A percentile compares a stretch with the other conserved stretches of the same genome.
Evolutionary conservation across 2,329 filamentous ascomycete genomes (phyloP).

Genomic region (Apiospora arundinis): DNA sequence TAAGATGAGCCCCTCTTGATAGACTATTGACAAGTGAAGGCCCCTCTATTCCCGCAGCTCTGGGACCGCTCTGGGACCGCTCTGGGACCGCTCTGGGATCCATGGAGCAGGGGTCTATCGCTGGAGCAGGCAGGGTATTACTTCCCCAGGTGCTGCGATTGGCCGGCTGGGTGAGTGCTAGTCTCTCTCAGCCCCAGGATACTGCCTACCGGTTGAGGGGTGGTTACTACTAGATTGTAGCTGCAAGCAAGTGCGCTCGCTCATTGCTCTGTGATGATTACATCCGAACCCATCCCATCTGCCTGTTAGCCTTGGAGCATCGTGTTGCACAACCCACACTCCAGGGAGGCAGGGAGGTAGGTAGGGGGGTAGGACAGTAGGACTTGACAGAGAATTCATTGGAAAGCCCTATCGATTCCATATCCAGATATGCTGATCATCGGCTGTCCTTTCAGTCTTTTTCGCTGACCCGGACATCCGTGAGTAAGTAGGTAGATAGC

Average conservation of each 20-base stretch:
- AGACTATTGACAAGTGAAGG: slow-evolving; percentile 4
- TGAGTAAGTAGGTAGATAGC: not conserved
- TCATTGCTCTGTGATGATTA: not conserved
- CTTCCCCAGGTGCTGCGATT: not conserved
- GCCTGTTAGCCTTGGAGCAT: slow-evolving; percentile 7
- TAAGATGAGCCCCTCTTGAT: slow-evolving; percentile 18
- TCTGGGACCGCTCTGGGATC: not conserved
- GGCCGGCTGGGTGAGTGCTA: not conserved
- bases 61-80: not conserved
- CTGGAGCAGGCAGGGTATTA: not conserved
- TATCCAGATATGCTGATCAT: not conserved
- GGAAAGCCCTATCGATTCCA: not conserved
- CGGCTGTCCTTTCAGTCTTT: not conserved
- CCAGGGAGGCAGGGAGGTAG: not conserved
- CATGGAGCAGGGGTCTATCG: slow-evolving; percentile 1
- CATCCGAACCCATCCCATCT: slow-evolving; percentile 7
- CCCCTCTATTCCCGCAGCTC: slow-evolving; percentile 13
- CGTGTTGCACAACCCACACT: not conserved
- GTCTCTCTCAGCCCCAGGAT: slow-evolving; percentile 14
- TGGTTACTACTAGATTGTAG: not conserved
- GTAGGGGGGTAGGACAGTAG: slow-evolving; percentile 8
- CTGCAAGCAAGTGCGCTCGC: not conserved
- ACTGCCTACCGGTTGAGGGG: not conserved
- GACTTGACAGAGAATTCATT: not conserved
- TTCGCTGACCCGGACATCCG: not conserved